Evolutionary conservation across 805 yeast genomes (phyloP).

Genomic region (Starmerella vitae): DNA sequence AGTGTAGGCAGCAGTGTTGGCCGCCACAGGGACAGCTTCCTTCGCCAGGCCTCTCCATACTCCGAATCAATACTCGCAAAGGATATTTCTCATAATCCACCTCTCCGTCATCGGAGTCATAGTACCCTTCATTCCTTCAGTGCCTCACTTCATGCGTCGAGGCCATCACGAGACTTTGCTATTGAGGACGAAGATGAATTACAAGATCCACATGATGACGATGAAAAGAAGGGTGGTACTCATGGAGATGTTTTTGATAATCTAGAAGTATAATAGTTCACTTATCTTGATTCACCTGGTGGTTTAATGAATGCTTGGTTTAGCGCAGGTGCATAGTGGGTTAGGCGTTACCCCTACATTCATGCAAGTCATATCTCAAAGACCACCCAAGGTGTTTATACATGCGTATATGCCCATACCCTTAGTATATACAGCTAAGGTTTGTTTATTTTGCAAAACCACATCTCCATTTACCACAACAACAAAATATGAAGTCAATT

Average conservation of each 20-base stretch:
- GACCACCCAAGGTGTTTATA: no score
- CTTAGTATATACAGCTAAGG: no score
- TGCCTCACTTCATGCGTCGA: not conserved
- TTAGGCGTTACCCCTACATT: no score
- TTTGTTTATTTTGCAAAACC: no score
- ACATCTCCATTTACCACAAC: no score
- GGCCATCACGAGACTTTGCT: slow-evolving; percentile 4
- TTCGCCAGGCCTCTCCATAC: slow-evolving; percentile 20
- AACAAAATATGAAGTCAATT: not conserved
- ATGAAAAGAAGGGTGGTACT: not conserved
- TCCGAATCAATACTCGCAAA: slow-evolving; percentile 18
- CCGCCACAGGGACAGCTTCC: slow-evolving; percentile 8
- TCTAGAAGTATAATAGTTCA: slow-evolving; percentile 25
- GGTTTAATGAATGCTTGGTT: no score
- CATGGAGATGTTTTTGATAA: slow-evolving; percentile 29
- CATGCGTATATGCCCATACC: no score
- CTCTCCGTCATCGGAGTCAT: slow-evolving; percentile 9
- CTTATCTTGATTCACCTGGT: no score
- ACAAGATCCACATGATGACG: slow-evolving; percentile 19
- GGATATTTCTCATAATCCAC: slow-evolving; percentile 16
- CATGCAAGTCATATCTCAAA: no score
- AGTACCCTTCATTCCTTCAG: slow-evolving; percentile 6
- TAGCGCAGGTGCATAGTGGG: no score
- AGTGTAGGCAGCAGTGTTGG: slow-evolving; percentile 3
- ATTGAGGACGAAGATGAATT: slow-evolving; percentile 19